Base-by-base conservation (phyloP, 139 green algal genomes). In the Chlorella sp. region DNA sequence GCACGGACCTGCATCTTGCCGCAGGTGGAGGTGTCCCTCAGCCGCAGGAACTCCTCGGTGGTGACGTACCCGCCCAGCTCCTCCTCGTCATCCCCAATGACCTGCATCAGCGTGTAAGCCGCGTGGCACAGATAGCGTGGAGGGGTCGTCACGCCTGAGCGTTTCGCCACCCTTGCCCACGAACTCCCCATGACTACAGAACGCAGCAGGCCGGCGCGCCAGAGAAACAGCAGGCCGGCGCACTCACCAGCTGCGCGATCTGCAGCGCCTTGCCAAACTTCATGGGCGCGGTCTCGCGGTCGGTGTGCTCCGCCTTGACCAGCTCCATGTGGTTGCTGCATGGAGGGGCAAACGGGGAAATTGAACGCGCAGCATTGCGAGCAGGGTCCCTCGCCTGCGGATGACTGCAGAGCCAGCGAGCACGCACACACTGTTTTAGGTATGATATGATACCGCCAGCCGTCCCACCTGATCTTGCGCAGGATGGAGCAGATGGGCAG, bases 281-380 rank as follows among this genome's bases (percentile, higher is more conserved):
- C 26, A 60, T 32, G 26, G 69, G 67, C 71, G 91, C 80, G 4
- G 17, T 26, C 51, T 76, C 23, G 13, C 41, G 9, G 21, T 76
- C 56, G 1, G 44, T 63, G 13, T 60, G 39, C 44, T 67, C 68
- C 80, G 89, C 86, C 73, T 95, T 93, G 15, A 97, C 26, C 26
- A 97, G 89, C 36, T 96, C 90, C 69, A 97, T 84, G 79, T 97
- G 94, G 80, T 97, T 97, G 82, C 80, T 81, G 75, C 75, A 71
- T 23, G 21, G 55, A 6, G 18, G 26, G 32, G 17, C 15, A 73
- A 34, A 30, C 1, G 64, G 4, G n/a, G n/a, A n/a, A n/a, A n/a
- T n/a, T n/a, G n/a, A n/a, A n/a, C 25, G 26, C 16, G 63, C 20
- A 18, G 63, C 25, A 32, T 69, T 30, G n/a, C n/a, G n/a, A n/a